Evolutionary conservation across 2,329 filamentous ascomycete species (phyloP).

Genomic region (Penicillium brasilianum): DNA sequence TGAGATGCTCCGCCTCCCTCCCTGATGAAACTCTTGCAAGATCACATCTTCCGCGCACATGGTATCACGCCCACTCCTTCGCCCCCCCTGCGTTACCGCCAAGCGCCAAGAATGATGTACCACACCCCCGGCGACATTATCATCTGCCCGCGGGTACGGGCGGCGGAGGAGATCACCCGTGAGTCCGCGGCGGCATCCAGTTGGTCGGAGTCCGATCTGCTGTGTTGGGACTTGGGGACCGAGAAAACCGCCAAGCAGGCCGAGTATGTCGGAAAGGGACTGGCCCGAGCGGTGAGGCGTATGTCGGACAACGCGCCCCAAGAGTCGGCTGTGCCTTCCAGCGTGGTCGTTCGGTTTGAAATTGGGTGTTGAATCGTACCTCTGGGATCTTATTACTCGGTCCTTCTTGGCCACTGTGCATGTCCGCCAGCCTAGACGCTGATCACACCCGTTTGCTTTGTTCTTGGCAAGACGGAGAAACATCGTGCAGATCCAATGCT

Average conservation of each 20-base stretch:
- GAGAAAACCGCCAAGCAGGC: slow-evolving; percentile 27
- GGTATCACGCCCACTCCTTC: slow-evolving; percentile 13
- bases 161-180: slow-evolving; percentile 25
- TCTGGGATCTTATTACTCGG: not conserved
- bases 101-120: slow-evolving; percentile 40
- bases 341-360: slow-evolving; percentile 20
- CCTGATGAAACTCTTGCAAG: slow-evolving; percentile 1
- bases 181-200: slow-evolving; percentile 20
- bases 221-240: slow-evolving; percentile 12
- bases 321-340: slow-evolving; percentile 11
- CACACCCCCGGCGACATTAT: slow-evolving; percentile 20
- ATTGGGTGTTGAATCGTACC: slow-evolving; percentile 11
- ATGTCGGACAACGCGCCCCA: slow-evolving; percentile 22
- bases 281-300: slow-evolving; percentile 23
- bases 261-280: slow-evolving; percentile 26
- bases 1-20: not conserved
- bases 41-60: slow-evolving; percentile 18
- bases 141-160: slow-evolving; percentile 10
- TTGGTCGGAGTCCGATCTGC: slow-evolving; percentile 25
- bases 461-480: not conserved
- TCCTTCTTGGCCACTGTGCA: not conserved
- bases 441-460: slow-evolving; percentile 2
- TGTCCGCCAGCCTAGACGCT: not conserved
- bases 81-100: slow-evolving; percentile 37
- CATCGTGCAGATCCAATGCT: not conserved